These are phyloP conservation scores for Tripterygium wilfordii DNA, from an alignment of 177 flowering plant species.

Conservation along the genomic window DNA sequence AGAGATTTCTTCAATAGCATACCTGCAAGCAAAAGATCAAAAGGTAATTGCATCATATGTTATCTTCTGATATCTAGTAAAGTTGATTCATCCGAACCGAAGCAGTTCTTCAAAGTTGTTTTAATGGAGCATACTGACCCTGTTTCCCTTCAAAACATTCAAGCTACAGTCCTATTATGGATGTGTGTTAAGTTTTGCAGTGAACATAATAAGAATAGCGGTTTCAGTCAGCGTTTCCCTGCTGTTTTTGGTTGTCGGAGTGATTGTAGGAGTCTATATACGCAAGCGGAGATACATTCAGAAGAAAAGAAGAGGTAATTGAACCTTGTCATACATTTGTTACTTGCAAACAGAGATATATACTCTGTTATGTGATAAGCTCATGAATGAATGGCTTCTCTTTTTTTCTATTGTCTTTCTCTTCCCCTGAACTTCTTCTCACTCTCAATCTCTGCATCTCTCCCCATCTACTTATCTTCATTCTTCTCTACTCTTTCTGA, in stretches of 20 bases:
- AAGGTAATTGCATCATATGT: too few species aligned
- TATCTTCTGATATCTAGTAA: too few species aligned
- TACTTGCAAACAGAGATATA: neutral
- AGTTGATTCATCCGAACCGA: too few species aligned
- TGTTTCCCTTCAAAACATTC: neutral
- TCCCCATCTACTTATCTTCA: too few species aligned
- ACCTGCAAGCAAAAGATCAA: conserved; percentile 24
- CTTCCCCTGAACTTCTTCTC: too few species aligned
- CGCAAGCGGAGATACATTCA: conserved; percentile 48
- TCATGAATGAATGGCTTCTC: too few species aligned
- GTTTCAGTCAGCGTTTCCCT: conserved; percentile 49
- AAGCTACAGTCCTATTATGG: neutral
- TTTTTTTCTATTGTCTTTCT: too few species aligned
- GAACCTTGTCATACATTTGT: too few species aligned
- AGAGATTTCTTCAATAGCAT: conserved; percentile 51
- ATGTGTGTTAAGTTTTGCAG: conserved; percentile 34
- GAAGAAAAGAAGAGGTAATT: conserved; percentile 62
- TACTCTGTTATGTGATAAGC: neutral
- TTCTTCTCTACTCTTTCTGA: too few species aligned
- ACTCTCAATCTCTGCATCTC: too few species aligned
- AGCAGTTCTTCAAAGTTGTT: too few species aligned
- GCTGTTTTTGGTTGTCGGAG: conserved; percentile 35
- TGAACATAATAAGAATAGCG: conserved; percentile 34
- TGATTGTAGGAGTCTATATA: conserved; percentile 35
- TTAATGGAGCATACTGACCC: neutral